phyloP scores from a whole-genome alignment of 192 early-diverging fungal species.

The Endogone sp. region DNA sequence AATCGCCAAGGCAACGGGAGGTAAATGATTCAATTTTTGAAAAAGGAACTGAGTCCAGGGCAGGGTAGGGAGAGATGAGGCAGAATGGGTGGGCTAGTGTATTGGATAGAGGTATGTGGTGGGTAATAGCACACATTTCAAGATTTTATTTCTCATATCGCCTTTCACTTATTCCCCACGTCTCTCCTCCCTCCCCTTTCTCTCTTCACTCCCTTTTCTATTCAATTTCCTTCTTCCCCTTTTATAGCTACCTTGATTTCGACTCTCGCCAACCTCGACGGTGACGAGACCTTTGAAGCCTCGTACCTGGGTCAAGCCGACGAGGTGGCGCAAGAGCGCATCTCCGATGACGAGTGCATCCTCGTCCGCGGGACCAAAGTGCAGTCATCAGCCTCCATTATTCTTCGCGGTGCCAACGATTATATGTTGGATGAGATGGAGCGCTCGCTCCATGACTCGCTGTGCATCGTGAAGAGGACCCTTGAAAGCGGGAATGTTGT shows the following conservation, averaged over 20 bases:
- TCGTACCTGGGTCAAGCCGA: slow-evolving; percentile 88
- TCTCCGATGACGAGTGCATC: slow-evolving; percentile 98
- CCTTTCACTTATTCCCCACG: not conserved
- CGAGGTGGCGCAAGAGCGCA: slow-evolving; percentile 95
- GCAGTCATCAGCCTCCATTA: slow-evolving; percentile 86
- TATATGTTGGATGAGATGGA: slow-evolving; percentile 99
- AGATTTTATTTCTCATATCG: too few species aligned
- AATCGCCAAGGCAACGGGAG: slow-evolving; percentile 97
- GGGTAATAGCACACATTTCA: too few species aligned
- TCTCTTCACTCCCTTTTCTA: not conserved
- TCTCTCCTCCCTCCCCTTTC: not conserved
- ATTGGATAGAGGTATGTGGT: too few species aligned
- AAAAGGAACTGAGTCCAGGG: not conserved
- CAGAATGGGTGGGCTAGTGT: too few species aligned
- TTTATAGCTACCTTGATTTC: slow-evolving; percentile 80
- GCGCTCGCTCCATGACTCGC: slow-evolving; percentile 89
- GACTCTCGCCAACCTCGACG: slow-evolving; percentile 95
- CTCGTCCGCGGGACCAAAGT: slow-evolving; percentile 89
- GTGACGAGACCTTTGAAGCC: slow-evolving; percentile 95
- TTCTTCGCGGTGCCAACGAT: slow-evolving; percentile 98
- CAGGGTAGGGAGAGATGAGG: too few species aligned
- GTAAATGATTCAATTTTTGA: slow-evolving; percentile 28
- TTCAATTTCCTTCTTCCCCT: not conserved
- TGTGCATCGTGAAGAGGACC: slow-evolving; percentile 96
- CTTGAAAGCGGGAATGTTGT: slow-evolving; percentile 94